Conservation (phyloP, 83 land plant species). For the Thuja plicata region DNA sequence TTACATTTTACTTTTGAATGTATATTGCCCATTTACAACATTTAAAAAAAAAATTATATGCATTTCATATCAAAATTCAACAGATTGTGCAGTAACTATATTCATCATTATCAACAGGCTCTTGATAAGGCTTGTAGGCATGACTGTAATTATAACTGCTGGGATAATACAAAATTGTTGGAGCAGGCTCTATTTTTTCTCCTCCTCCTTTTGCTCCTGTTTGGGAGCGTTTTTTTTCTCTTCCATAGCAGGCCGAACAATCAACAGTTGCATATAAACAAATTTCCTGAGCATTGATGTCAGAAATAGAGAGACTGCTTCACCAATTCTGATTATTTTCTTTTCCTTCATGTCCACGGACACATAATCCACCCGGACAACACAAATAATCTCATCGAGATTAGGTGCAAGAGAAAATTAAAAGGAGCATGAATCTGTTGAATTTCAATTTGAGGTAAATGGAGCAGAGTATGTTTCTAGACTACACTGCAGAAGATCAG, state of each 20-base stretch:
- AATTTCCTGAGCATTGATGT: slow-evolving; percentile 44
- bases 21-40: too few species aligned
- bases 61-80: background rate
- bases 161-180: background rate
- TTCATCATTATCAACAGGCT: background rate
- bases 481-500: too few species aligned
- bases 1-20: too few species aligned
- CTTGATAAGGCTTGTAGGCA: background rate
- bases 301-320: slow-evolving; percentile 34
- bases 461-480: too few species aligned
- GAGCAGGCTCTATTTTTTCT: too few species aligned
- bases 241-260: too few species aligned
- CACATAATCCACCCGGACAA: slow-evolving; percentile 45
- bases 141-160: background rate
- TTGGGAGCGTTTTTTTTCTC: too few species aligned
- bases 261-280: slow-evolving; percentile 31
- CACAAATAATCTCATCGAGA: background rate
- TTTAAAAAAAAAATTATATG: too few species aligned
- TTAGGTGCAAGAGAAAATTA: background rate
- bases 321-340: slow-evolving; percentile 28
- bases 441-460: too few species aligned
- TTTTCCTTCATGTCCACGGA: slow-evolving; percentile 40
- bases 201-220: too few species aligned
- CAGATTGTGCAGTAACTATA: background rate
- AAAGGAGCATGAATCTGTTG: too few species aligned